Evolutionary conservation across 768 basidiomycete genomes (phyloP).

Genomic region (Serendipita sp.): DNA sequence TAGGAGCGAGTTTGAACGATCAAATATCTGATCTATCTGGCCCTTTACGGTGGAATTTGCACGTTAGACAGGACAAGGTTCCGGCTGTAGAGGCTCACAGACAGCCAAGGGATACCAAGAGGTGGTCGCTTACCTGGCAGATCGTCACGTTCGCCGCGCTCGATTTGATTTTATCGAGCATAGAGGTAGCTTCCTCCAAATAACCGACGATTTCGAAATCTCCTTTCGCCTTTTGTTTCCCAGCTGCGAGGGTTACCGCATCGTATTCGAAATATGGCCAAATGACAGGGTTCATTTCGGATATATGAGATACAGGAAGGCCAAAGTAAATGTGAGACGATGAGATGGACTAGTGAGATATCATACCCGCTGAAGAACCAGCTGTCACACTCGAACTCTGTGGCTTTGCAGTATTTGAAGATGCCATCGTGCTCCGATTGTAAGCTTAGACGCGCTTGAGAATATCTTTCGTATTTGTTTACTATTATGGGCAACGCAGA

Average conservation of each 20-base stretch:
- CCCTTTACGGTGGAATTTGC: neutral
- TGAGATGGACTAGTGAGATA: no score
- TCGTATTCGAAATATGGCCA: neutral
- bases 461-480: neutral
- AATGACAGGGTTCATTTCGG: neutral
- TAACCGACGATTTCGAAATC: neutral
- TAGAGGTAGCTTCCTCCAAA: neutral
- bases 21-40: constrained; percentile 4
- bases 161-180: neutral
- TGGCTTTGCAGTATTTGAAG: no score
- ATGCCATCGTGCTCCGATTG: no score
- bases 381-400: no score
- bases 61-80: no score
- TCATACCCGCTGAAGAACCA: no score
- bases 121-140: neutral
- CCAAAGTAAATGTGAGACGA: no score
- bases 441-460: neutral
- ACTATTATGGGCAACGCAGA: neutral
- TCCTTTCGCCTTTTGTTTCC: neutral
- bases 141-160: neutral
- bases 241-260: neutral
- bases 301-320: no score
- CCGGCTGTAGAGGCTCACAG: no score
- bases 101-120: neutral
- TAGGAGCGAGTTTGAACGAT: neutral